Conservation (phyloP, 805 yeast genomes). For the Yarrowia deformans region DNA sequence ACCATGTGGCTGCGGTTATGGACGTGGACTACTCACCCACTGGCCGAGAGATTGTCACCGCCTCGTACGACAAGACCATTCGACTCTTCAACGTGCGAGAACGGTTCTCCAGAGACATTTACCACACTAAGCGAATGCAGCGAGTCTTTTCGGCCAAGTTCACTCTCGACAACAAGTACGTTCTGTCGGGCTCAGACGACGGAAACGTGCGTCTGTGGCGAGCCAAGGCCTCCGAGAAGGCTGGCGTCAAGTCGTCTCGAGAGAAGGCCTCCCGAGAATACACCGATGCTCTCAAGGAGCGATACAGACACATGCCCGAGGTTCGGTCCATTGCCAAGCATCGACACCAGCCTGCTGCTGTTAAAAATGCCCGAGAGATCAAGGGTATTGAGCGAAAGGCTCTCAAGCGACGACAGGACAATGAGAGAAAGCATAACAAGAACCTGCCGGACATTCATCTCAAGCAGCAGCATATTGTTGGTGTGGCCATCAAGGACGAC, state of each 20-base stretch:
- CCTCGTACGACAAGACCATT: constrained; percentile 92
- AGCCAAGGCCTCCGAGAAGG: constrained; percentile 81
- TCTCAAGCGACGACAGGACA: constrained; percentile 80
- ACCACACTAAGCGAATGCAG: constrained; percentile 98
- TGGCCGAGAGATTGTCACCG: constrained; percentile 94
- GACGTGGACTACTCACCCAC: constrained; percentile 96
- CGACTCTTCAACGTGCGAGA: constrained; percentile 76
- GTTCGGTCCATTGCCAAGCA: constrained; percentile 87
- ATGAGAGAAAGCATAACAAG: constrained; percentile 80
- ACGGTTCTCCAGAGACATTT: constrained; percentile 94
- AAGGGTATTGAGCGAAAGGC: constrained; percentile 76
- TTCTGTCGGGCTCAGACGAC: constrained; percentile 92
- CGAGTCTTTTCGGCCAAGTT: constrained; percentile 83
- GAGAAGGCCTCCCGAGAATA: constrained; percentile 80
- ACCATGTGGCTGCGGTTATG: constrained; percentile 95
- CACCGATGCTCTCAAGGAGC: constrained; percentile 87
- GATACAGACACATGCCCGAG: constrained; percentile 96
- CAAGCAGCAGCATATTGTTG: constrained; percentile 86
- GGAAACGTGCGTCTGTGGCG: constrained; percentile 96
- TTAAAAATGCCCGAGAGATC: constrained; percentile 89
- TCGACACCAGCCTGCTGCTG: constrained; percentile 85
- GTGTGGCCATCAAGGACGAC: constrained; percentile 60
- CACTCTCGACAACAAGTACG: constrained; percentile 88
- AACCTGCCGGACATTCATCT: constrained; percentile 60
- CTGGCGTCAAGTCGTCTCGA: constrained; percentile 78